A percentile compares a stretch with the other conserved stretches of the same genome.
Evolutionary conservation across 2,329 filamentous ascomycete genomes (phyloP).

Genomic region (Beauveria rudraprayagi): DNA sequence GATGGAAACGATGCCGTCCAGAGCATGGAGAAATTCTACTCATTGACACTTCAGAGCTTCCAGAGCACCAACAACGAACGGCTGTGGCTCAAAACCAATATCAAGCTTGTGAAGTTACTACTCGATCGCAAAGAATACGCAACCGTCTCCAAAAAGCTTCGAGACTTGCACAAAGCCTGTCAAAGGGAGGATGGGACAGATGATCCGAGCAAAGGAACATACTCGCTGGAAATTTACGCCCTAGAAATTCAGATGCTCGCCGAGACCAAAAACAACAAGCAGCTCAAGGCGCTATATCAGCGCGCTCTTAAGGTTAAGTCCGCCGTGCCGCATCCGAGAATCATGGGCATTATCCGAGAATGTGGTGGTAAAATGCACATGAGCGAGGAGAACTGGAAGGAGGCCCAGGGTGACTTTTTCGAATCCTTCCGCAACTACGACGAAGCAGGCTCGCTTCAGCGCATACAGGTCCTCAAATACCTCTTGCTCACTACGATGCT

Average conservation of each 20-base stretch:
- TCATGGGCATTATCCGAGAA: slow-evolving; percentile 98
- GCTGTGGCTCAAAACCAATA: slow-evolving; percentile 95
- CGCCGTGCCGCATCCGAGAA: slow-evolving; percentile 96
- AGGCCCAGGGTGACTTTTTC: slow-evolving; percentile 95
- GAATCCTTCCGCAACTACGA: slow-evolving; percentile 99
- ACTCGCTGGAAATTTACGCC: slow-evolving; percentile 90
- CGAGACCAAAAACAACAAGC: slow-evolving; percentile 94
- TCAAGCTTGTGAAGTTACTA: slow-evolving; percentile 87
- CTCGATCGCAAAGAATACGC: slow-evolving; percentile 85
- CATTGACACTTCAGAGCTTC: slow-evolving; percentile 85
- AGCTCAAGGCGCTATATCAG: slow-evolving; percentile 86
- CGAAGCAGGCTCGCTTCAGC: slow-evolving; percentile 89
- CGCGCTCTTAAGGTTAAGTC: slow-evolving; percentile 86
- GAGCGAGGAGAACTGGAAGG: slow-evolving; percentile 99
- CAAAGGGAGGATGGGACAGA: slow-evolving; percentile 80
- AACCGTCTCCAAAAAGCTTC: slow-evolving; percentile 71
- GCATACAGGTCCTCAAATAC: slow-evolving; percentile 96
- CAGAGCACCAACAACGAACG: slow-evolving; percentile 97
- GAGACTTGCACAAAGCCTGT: slow-evolving; percentile 82
- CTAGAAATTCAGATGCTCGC: slow-evolving; percentile 98
- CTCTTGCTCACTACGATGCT: slow-evolving; percentile 95
- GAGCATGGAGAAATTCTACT: slow-evolving; percentile 93
- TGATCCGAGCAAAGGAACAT: slow-evolving; percentile 92
- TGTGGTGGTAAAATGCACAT: slow-evolving; percentile 99
- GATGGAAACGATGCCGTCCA: slow-evolving; percentile 60